Conservation (phyloP, 768 basidiomycete species). For the Pulveroboletus ravenelii region DNA sequence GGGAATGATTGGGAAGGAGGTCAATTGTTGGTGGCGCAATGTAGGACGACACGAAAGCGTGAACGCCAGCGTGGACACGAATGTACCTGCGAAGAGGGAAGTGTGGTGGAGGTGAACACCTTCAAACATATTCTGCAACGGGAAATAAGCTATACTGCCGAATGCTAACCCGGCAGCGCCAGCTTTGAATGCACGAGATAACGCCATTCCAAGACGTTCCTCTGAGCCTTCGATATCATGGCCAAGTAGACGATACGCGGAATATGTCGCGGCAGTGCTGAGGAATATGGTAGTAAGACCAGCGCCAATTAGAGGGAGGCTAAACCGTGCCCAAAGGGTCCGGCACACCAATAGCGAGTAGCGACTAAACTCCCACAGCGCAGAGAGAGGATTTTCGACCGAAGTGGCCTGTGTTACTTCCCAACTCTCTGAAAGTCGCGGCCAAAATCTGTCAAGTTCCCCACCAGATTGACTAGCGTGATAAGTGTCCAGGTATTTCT, state of each 20-base stretch:
- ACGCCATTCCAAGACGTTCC: constrained; percentile 34
- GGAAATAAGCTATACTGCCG: constrained; percentile 32
- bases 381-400: constrained; percentile 8
- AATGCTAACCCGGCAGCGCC: constrained; percentile 35
- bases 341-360: constrained; percentile 59
- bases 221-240: constrained; percentile 37
- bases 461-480: constrained; percentile 61
- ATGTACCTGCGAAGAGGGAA: constrained; percentile 43
- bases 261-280: constrained; percentile 50
- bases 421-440: constrained; percentile 46
- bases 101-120: constrained; percentile 51
- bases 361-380: constrained; percentile 26
- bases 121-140: constrained; percentile 33
- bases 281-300: constrained; percentile 63
- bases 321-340: constrained; percentile 93
- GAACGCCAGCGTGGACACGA: constrained; percentile 45
- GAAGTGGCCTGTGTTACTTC: constrained; percentile 29
- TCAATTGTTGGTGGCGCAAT: constrained; percentile 25
- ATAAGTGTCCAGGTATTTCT: constrained; percentile 72
- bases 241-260: constrained; percentile 49
- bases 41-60: constrained; percentile 39
- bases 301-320: constrained; percentile 65
- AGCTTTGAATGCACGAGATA: constrained; percentile 32
- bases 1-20: constrained; percentile 44
- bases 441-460: constrained; percentile 70